A percentile compares a stretch with the other conserved stretches of the same genome.
Conservation (phyloP, 1,284 basidiomycete species). For the Phylloporus sp. region DNA sequence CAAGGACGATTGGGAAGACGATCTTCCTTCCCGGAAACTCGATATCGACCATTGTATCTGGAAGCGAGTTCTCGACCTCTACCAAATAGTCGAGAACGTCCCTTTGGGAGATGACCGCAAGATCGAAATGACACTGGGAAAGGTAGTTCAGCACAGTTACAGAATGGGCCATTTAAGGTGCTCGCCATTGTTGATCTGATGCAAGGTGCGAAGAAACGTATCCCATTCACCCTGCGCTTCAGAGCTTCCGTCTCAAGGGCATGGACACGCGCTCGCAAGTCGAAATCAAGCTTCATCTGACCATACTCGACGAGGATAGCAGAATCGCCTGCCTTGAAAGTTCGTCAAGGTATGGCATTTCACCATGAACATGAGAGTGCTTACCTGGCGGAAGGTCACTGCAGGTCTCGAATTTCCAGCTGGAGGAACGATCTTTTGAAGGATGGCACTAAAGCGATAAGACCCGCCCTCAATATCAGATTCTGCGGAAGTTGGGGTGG, state of each 20-base stretch:
- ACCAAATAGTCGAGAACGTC: conserved; percentile 47
- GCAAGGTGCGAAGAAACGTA: conserved; percentile 55
- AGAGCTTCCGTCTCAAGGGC: conserved; percentile 52
- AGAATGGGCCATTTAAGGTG: background rate
- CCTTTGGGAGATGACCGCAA: conserved; percentile 42
- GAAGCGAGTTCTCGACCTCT: conserved; percentile 43
- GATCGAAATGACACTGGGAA: conserved; percentile 55
- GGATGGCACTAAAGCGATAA: conserved; percentile 13
- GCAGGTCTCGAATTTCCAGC: conserved; percentile 24
- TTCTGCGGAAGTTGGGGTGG: background rate
- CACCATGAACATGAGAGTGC: background rate
- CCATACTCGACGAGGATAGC: conserved; percentile 66
- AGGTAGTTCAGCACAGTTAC: background rate
- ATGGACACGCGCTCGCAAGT: conserved; percentile 57
- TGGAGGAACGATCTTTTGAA: conserved; percentile 12
- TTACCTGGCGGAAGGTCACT: conserved; percentile 51
- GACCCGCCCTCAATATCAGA: background rate
- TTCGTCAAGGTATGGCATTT: background rate
- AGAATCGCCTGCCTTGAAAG: conserved; percentile 54
- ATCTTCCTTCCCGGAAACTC: conserved; percentile 56
- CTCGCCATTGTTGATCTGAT: conserved; percentile 60
- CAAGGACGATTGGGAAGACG: conserved; percentile 64
- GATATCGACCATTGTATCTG: conserved; percentile 45
- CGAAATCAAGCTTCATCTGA: conserved; percentile 51
- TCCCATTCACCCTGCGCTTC: conserved; percentile 38